Evolutionary conservation across 768 basidiomycete species (phyloP).

Genomic region (Russula compacta): DNA sequence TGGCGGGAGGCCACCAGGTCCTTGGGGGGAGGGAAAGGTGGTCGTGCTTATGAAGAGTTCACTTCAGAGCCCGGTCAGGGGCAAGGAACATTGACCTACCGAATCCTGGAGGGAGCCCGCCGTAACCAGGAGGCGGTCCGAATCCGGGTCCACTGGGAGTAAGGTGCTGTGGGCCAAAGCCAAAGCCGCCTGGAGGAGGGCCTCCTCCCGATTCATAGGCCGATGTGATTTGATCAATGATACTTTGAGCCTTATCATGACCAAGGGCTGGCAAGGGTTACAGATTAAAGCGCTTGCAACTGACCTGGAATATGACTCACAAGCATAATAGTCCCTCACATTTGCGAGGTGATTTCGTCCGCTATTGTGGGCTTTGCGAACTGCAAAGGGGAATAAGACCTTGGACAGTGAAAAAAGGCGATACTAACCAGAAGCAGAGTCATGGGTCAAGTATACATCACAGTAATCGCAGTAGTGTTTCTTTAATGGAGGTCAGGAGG

Average conservation of each 20-base stretch:
- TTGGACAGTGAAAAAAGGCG: background rate
- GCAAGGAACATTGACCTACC: background rate
- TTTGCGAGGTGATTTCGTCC: conserved; percentile 96
- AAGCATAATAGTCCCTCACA: conserved; percentile 95
- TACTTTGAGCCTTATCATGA: conserved; percentile 95
- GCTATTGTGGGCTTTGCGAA: conserved; percentile 96
- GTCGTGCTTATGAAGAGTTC: conserved; percentile 37
- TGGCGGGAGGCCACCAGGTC: conserved; percentile 41
- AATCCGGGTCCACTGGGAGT: conserved; percentile 36
- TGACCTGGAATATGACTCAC: conserved; percentile 30
- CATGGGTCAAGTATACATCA: conserved; percentile 90
- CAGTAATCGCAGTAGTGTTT: conserved; percentile 95
- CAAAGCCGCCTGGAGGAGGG: conserved; percentile 81
- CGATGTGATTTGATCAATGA: conserved; percentile 97
- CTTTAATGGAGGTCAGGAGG: conserved; percentile 29
- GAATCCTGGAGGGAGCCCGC: conserved; percentile 23
- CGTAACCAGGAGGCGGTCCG: conserved; percentile 46
- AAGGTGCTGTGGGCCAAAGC: conserved; percentile 76
- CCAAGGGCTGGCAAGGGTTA: conserved; percentile 49
- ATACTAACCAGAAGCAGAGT: conserved; percentile 76
- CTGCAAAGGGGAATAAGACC: conserved; percentile 32
- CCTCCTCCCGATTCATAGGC: conserved; percentile 83
- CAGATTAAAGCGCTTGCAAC: conserved; percentile 10
- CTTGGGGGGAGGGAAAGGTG: conserved; percentile 45
- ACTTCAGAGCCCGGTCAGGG: background rate